phyloP scores from a whole-genome alignment of 495 filamentous ascomycete genomes.

The Penicillium roqueforti region DNA sequence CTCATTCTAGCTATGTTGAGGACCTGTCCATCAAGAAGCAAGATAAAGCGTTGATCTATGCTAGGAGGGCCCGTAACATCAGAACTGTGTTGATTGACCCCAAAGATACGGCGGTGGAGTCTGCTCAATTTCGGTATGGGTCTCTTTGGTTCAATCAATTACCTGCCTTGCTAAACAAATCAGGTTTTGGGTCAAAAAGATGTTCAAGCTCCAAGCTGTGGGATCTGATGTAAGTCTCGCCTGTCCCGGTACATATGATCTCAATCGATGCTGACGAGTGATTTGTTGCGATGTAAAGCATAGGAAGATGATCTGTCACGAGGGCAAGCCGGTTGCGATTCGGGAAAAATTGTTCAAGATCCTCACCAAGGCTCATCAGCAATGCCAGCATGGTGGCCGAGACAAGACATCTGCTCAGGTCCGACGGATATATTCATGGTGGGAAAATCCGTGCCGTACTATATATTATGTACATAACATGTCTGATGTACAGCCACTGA shows the following conservation, averaged over 20 bases:
- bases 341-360: conserved; percentile 56
- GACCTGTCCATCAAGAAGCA: conserved; percentile 55
- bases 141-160: not conserved
- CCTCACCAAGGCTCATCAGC: conserved; percentile 52
- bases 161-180: conserved; percentile 9
- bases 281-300: conserved; percentile 16
- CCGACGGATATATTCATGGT: conserved; percentile 56
- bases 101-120: conserved; percentile 55
- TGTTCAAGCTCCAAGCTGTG: conserved; percentile 50
- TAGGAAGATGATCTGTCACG: conserved; percentile 51
- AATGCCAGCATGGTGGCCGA: conserved; percentile 56
- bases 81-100: conserved; percentile 50
- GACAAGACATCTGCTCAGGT: conserved; percentile 58
- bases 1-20: conserved; percentile 39
- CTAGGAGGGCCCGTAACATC: conserved; percentile 52
- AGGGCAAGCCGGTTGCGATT: conserved; percentile 58
- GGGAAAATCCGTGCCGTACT: conserved; percentile 12
- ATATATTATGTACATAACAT: not conserved
- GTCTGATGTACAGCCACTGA: conserved; percentile 1
- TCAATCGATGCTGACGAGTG: conserved; percentile 12
- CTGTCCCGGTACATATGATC: not conserved
- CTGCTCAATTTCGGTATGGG: conserved; percentile 52
- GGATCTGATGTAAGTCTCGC: conserved; percentile 35
- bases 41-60: conserved; percentile 56
- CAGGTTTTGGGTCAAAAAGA: conserved; percentile 60